Evolutionary conservation across 768 basidiomycete species (phyloP).

Genomic region (Megacollybia marginata): DNA sequence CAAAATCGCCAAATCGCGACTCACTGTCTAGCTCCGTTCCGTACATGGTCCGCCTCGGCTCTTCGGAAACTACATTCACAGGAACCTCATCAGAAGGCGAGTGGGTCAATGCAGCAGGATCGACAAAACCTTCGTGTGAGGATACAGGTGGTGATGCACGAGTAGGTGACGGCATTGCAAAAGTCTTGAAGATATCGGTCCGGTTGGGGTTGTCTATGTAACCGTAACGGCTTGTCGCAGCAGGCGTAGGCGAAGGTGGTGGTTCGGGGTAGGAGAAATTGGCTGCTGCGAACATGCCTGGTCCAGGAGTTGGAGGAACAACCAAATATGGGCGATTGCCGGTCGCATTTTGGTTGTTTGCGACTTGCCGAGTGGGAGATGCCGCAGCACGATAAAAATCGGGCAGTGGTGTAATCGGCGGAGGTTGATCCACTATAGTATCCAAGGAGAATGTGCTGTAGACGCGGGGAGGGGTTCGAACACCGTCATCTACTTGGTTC

Average conservation of each 20-base stretch:
- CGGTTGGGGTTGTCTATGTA: constrained; percentile 17
- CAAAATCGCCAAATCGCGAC: constrained; percentile 82
- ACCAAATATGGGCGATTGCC: constrained; percentile 52
- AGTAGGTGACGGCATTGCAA: constrained; percentile 36
- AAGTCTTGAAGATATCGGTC: constrained; percentile 38
- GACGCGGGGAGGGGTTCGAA: constrained; percentile 22
- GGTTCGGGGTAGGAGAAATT: constrained; percentile 47
- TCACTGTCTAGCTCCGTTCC: constrained; percentile 78
- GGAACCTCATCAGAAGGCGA: background rate
- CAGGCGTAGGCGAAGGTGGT: constrained; percentile 52
- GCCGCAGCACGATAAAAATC: constrained; percentile 38
- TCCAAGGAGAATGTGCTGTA: constrained; percentile 31
- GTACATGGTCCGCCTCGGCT: constrained; percentile 69
- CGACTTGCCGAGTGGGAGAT: constrained; percentile 17
- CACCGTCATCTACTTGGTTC: constrained; percentile 4
- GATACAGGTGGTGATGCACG: constrained; percentile 21
- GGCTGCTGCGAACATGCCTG: constrained; percentile 28
- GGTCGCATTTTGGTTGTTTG: constrained; percentile 39
- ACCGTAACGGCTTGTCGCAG: constrained; percentile 15
- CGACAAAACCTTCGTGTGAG: constrained; percentile 24
- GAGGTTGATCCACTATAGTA: constrained; percentile 35
- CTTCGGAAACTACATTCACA: constrained; percentile 34
- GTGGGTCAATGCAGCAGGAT: constrained; percentile 34
- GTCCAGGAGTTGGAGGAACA: constrained; percentile 44
- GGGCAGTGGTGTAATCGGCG: constrained; percentile 44